These are phyloP conservation scores for Posidonia oceanica DNA, from an alignment of 116 monocot species.

Conservation along the genomic window DNA sequence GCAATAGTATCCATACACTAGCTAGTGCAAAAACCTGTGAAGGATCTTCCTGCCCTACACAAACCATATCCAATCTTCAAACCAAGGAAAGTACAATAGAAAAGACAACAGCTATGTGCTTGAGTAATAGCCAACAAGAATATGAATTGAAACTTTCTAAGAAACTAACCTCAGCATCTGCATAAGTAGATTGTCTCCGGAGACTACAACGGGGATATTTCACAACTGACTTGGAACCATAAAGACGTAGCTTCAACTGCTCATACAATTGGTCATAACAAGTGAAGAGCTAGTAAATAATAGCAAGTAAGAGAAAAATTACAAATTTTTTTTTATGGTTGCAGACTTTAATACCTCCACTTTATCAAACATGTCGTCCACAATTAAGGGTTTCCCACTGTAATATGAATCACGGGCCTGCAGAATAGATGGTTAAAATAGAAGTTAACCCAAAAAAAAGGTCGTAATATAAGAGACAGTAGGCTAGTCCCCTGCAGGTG, in stretches of 20 bases:
- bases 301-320: too few relatives aligned
- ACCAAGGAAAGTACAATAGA: conserved; percentile 3
- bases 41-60: conserved; percentile 98
- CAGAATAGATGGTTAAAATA: neutral
- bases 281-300: too few relatives aligned
- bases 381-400: conserved; percentile 80
- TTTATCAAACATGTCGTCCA: conserved; percentile 99
- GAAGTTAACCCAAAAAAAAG: neutral
- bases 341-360: conserved; percentile 49
- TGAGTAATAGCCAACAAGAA: neutral
- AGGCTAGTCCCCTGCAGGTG: neutral
- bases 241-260: conserved; percentile 78
- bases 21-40: conserved; percentile 78
- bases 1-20: conserved; percentile 67
- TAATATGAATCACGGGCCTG: conserved; percentile 97
- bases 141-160: neutral
- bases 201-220: conserved; percentile 98
- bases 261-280: neutral
- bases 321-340: neutral
- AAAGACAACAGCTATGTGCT: neutral
- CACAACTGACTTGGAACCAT: conserved; percentile 83
- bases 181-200: conserved; percentile 70
- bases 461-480: too few relatives aligned
- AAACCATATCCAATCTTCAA: conserved; percentile 39
- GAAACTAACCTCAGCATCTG: conserved; percentile 84